phyloP scores from a whole-genome alignment of 2,329 filamentous ascomycete species.

The Remersonia thermophila region DNA sequence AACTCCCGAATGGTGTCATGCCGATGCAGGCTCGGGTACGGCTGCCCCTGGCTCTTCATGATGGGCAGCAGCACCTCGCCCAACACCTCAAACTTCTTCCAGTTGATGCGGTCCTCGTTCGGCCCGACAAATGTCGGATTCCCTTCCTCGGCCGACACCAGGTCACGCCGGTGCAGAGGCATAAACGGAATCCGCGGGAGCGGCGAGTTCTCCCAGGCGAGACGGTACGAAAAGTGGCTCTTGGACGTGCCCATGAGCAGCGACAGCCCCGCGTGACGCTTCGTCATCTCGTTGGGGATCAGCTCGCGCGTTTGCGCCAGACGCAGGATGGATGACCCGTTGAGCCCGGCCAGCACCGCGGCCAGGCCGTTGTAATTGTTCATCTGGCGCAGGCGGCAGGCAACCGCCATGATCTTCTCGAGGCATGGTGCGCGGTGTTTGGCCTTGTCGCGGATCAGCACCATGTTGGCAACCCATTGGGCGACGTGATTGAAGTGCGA shows the following conservation, averaged over 20 bases:
- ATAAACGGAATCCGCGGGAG: conserved; percentile 86
- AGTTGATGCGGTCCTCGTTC: conserved; percentile 70
- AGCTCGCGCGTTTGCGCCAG: conserved; percentile 68
- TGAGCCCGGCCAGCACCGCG: conserved; percentile 87
- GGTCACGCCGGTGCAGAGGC: conserved; percentile 75
- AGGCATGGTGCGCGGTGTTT: conserved; percentile 86
- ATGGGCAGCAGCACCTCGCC: conserved; percentile 83
- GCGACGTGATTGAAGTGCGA: conserved; percentile 81
- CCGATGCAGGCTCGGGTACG: conserved; percentile 60
- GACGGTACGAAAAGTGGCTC: conserved; percentile 86
- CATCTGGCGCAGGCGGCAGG: conserved; percentile 69
- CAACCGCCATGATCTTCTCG: conserved; percentile 92
- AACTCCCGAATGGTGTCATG: conserved; percentile 61
- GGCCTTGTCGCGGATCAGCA: conserved; percentile 83
- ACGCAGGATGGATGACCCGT: conserved; percentile 74
- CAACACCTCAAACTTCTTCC: conserved; percentile 96
- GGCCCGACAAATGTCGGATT: conserved; percentile 78
- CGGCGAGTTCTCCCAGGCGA: conserved; percentile 94
- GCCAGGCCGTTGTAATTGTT: conserved; percentile 97
- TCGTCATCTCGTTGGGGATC: conserved; percentile 58
- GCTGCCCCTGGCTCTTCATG: conserved; percentile 78
- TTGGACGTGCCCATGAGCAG: conserved; percentile 90
- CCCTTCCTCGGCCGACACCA: conserved; percentile 85
- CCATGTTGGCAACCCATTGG: conserved; percentile 71
- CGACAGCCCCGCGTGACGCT: conserved; percentile 76